phyloP scores from a whole-genome alignment of 306 rosid species.

The Crotalaria pallida region DNA sequence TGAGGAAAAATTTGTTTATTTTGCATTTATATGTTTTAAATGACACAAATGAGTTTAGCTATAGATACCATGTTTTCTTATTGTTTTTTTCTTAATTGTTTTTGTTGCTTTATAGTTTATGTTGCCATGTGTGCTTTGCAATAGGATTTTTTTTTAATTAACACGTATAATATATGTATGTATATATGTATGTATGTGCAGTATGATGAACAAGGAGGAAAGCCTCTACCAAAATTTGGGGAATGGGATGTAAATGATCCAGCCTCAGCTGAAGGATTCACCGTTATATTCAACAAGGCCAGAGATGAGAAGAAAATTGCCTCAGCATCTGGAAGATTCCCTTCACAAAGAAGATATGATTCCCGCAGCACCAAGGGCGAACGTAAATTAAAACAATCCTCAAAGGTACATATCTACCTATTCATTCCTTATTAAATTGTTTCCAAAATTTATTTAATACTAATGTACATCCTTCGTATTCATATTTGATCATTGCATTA shows the following conservation, averaged over 20 bases:
- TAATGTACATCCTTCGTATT: not conserved
- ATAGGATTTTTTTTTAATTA: no score
- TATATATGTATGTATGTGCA: constrained; percentile 9
- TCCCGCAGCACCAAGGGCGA: constrained; percentile 19
- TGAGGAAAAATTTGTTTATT: not conserved
- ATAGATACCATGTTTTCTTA: not conserved
- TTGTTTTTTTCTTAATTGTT: not conserved
- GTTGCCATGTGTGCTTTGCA: not conserved
- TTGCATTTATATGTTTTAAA: not conserved
- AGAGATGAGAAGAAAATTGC: constrained; percentile 69
- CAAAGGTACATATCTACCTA: constrained; percentile 31
- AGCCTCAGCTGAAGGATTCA: constrained; percentile 69
- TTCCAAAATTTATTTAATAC: not conserved
- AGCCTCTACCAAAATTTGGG: constrained; percentile 76
- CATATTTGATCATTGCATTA: no score
- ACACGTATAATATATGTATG: not conserved
- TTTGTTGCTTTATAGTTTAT: not conserved
- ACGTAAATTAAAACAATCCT: constrained; percentile 20
- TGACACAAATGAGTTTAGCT: not conserved
- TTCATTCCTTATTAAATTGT: not conserved
- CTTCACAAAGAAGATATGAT: constrained; percentile 26
- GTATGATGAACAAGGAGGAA: constrained; percentile 39
- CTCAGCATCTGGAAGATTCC: constrained; percentile 22
- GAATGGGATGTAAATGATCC: constrained; percentile 96
- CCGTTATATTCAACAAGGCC: constrained; percentile 74